Evolutionary conservation across 495 filamentous ascomycete genomes (phyloP), one percentile per base, ranked within the genome.

Genomic region (Staphylotrichum tortipilum): DNA sequence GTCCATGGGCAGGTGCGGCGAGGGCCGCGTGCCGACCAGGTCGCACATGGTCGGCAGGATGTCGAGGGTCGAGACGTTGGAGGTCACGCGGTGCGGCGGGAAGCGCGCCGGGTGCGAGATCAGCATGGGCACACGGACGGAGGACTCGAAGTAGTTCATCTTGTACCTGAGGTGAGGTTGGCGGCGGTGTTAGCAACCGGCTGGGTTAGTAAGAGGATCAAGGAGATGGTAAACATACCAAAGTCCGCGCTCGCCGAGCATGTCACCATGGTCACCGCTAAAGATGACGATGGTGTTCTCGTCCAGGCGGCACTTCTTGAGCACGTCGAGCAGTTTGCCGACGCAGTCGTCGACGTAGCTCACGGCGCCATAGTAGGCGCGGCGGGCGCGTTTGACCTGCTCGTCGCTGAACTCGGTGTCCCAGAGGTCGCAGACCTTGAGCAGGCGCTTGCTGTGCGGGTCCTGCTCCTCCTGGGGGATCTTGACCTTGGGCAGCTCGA

Each of bases 291-390:
- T 87, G 5, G 88, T 94, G 63, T 92, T 77, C 15, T 90, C 79
- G 44, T 81, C 80, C 37, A 95, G 72, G 1, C 79, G 78, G 66
- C 85, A 89, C 45, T 84, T 70, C 56, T 87, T 79, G 15, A 95
- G 73, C 2, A 83, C 78, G 29, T 78, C 68, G 8, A 92, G 69
- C 31, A 95, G 76, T 65, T 85, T 82, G 44, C 88, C 88, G 53
- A 95, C 77, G 60, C 87, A 85, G 64, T 88, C 83, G 61, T 95
- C 88, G 26, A 95, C 88, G 55, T 91, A 95, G 55, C 80, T 86
- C 62, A 89, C 86, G 44, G 88, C 87, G 38, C 85, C 88, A 47
- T 89, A 95, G 69, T 95, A 95, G 1, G 88, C 85, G 24, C 88
- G 78, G 23, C 87, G 77, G 7, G 88, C 88, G 10, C 82, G 76